These are phyloP conservation scores for Mucor plumbeus DNA, from an alignment of 371 early-diverging fungal species.

Conservation along the genomic window DNA sequence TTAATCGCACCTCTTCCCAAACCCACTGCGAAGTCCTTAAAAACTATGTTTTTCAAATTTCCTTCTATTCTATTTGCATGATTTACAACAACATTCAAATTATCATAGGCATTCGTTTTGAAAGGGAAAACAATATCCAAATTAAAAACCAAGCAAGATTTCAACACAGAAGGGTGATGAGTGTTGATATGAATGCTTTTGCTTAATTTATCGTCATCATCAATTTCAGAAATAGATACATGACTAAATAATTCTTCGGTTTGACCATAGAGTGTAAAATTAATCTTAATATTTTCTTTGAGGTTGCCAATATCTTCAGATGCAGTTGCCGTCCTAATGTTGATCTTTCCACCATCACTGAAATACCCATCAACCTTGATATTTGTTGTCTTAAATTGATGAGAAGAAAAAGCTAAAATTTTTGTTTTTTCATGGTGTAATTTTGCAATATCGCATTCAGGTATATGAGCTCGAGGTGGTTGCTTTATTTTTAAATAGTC, in stretches of 20 bases:
- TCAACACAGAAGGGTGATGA: background rate
- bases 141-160: constrained; percentile 15
- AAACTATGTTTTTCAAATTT: constrained; percentile 8
- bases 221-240: background rate
- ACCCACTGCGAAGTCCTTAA: constrained; percentile 14
- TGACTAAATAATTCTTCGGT: constrained; percentile 2
- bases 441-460: constrained; percentile 4
- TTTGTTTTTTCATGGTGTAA: constrained; percentile 10
- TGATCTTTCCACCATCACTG: constrained; percentile 13
- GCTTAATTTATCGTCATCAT: background rate
- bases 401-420: background rate
- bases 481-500: constrained; percentile 11
- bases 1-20: constrained; percentile 23
- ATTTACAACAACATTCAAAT: constrained; percentile 2
- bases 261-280: constrained; percentile 15
- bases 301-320: background rate
- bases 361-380: constrained; percentile 18
- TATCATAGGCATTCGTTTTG: constrained; percentile 4
- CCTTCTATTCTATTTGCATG: constrained; percentile 15
- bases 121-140: constrained; percentile 16
- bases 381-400: background rate
- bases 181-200: constrained; percentile 17
- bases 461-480: constrained; percentile 7
- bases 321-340: background rate
- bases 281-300: constrained; percentile 6